These are phyloP conservation scores for Pisolithus sp. DNA, from an alignment of 768 basidiomycete genomes.

Conservation along the genomic window DNA sequence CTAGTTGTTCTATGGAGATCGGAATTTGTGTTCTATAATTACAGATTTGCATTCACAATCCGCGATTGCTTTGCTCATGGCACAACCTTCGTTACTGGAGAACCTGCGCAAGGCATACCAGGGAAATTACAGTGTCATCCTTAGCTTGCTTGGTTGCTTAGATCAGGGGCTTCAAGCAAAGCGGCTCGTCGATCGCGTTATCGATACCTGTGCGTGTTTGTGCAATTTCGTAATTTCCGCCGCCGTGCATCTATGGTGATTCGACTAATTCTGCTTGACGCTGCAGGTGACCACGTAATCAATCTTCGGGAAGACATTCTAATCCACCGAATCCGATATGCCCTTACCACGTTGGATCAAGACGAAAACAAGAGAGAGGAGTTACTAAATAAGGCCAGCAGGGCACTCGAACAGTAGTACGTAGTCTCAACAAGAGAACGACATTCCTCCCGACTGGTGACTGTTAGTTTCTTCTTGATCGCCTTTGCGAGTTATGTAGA, in stretches of 20 bases:
- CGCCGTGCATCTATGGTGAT: neutral
- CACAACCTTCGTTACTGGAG: slow-evolving; percentile 74
- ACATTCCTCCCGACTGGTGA: neutral
- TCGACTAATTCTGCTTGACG: slow-evolving; percentile 6
- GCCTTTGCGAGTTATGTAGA: slow-evolving; percentile 88
- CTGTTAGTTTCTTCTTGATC: slow-evolving; percentile 83
- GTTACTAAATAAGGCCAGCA: slow-evolving; percentile 59
- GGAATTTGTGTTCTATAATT: neutral
- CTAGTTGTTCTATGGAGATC: neutral
- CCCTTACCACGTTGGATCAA: slow-evolving; percentile 70
- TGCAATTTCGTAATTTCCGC: neutral
- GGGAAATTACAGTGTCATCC: slow-evolving; percentile 87
- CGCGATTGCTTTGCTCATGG: slow-evolving; percentile 79
- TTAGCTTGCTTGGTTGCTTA: slow-evolving; percentile 88
- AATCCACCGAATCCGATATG: slow-evolving; percentile 76
- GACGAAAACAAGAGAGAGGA: slow-evolving; percentile 45
- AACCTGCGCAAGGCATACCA: slow-evolving; percentile 84
- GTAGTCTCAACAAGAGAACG: slow-evolving; percentile 18
- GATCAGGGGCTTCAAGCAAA: slow-evolving; percentile 86
- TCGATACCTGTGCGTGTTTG: slow-evolving; percentile 56
- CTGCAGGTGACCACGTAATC: slow-evolving; percentile 79
- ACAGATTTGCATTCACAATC: slow-evolving; percentile 70
- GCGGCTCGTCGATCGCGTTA: slow-evolving; percentile 81
- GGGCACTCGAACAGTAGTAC: slow-evolving; percentile 87
- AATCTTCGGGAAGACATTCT: slow-evolving; percentile 90